Percentiles rank a stretch among this genome's conserved stretches.
Evolutionary conservation across 176 grass and related monocot genomes (phyloP).

Genomic region (Oryza longistaminata): DNA sequence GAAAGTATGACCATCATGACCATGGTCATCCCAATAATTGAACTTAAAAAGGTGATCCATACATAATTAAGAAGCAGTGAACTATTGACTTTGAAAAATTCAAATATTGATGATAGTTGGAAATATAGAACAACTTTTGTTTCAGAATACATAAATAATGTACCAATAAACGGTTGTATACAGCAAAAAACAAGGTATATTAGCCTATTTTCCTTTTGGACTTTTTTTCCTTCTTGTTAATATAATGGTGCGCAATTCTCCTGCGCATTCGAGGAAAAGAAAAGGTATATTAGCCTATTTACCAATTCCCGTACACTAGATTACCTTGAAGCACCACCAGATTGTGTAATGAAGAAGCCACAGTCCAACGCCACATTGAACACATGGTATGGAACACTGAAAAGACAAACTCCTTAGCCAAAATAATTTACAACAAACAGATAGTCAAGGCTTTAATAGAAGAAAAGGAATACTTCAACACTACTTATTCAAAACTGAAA

Average conservation of each 20-base stretch:
- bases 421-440: conserved; percentile 10
- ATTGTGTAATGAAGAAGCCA: conserved; percentile 68
- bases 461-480: neutral
- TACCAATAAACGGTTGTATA: neutral
- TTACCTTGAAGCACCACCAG: conserved; percentile 61
- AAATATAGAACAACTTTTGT: neutral
- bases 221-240: too few relatives aligned
- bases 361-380: conserved; percentile 57
- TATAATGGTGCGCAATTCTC: too few relatives aligned
- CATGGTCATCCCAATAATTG: neutral
- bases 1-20: neutral
- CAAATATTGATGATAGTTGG: neutral
- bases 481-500: neutral
- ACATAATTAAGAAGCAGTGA: neutral
- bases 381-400: conserved; percentile 79
- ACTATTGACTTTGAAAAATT: neutral
- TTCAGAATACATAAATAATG: neutral
- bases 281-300: neutral
- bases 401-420: conserved; percentile 39
- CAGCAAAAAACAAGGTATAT: neutral
- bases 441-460: neutral
- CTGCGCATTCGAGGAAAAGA: too few relatives aligned
- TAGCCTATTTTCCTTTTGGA: neutral
- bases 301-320: neutral
- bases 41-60: neutral